Percentiles rank a stretch among this genome's conserved stretches.
Conservation (phyloP, 2,329 filamentous ascomycete species). For the Stagonosporopsis rhizophila region DNA sequence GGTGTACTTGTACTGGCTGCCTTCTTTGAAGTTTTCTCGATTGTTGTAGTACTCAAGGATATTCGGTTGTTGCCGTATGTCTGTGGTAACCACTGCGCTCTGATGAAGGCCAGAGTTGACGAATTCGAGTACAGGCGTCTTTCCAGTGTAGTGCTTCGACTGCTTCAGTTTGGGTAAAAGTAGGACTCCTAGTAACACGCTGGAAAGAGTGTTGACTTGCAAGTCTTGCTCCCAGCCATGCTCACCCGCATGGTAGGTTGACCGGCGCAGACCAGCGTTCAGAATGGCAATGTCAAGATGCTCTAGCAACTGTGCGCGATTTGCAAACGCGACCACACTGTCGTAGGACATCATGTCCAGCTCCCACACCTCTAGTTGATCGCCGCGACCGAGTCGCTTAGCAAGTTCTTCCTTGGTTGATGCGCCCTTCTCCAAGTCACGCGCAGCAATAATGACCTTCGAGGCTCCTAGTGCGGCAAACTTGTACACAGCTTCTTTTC, state of each 20-base stretch:
- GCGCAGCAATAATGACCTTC: conserved; percentile 50
- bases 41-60: conserved; percentile 44
- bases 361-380: conserved; percentile 47
- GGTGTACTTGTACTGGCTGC: conserved; percentile 39
- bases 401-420: conserved; percentile 41
- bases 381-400: conserved; percentile 30
- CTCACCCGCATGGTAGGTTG: conserved; percentile 29
- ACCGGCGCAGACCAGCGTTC: conserved; percentile 49
- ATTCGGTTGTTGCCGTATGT: conserved; percentile 29
- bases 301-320: conserved; percentile 37
- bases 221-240: conserved; percentile 56
- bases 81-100: conserved; percentile 32
- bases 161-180: conserved; percentile 52
- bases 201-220: conserved; percentile 66
- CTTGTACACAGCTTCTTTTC: conserved; percentile 48
- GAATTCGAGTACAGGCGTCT: conserved; percentile 42
- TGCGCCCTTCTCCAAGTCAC: conserved; percentile 47
- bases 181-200: conserved; percentile 60
- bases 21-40: conserved; percentile 34
- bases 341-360: conserved; percentile 48
- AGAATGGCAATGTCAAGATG: conserved; percentile 49
- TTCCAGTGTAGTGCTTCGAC: conserved; percentile 30
- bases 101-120: conserved; percentile 44
- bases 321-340: conserved; percentile 42
- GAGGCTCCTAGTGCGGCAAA: conserved; percentile 47